Evolutionary conservation across 164 flowering plant genomes (phyloP).

Genomic region (Brasenia schreberi): DNA sequence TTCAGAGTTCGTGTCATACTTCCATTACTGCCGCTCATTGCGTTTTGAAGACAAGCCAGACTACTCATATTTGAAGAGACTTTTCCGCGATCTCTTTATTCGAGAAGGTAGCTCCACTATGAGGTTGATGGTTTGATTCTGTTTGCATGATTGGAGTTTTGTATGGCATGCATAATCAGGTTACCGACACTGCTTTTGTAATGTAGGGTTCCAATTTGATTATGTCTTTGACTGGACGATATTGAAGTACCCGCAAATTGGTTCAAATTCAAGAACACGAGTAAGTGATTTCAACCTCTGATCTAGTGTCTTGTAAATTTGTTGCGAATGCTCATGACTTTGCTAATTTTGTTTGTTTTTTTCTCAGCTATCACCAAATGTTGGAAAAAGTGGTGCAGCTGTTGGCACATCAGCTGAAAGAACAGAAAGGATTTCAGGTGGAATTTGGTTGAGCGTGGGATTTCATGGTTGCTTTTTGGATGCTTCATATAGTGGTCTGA

Average conservation of each 20-base stretch:
- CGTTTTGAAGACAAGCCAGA: constrained; percentile 50
- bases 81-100: constrained; percentile 38
- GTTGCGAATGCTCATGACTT: neutral
- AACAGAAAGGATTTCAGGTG: constrained; percentile 20
- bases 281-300: constrained; percentile 11
- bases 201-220: constrained; percentile 40
- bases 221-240: constrained; percentile 50
- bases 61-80: constrained; percentile 45
- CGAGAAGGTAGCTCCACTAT: constrained; percentile 25
- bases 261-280: constrained; percentile 28
- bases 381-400: constrained; percentile 19
- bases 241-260: constrained; percentile 39
- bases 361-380: neutral
- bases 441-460: neutral
- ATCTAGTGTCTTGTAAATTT: neutral
- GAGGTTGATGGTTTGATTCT: neutral
- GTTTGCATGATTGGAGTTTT: neutral
- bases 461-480: neutral
- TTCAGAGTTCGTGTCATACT: constrained; percentile 38
- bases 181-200: neutral
- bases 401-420: constrained; percentile 27
- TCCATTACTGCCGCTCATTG: constrained; percentile 45
- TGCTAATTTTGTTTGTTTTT: neutral
- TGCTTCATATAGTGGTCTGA: neutral
- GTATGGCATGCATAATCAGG: neutral